Percentiles rank a stretch among this genome's conserved stretches.
Evolutionary conservation across 495 filamentous ascomycete genomes (phyloP).

Genomic region (Penicillium cataractarum): DNA sequence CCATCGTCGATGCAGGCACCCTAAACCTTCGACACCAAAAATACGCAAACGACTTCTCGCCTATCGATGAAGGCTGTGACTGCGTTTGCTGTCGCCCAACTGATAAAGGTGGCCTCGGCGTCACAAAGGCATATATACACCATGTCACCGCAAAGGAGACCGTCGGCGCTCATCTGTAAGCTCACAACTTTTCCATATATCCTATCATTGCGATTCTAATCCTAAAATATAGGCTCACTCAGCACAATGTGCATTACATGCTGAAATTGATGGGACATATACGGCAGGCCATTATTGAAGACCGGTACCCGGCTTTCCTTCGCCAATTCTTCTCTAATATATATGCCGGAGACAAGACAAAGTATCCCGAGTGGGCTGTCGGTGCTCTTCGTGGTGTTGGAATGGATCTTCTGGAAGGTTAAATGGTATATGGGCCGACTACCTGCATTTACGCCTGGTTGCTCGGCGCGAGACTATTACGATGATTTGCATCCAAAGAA

Average conservation of each 20-base stretch:
- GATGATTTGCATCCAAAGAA: conserved; percentile 4
- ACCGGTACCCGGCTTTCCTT: conserved; percentile 79
- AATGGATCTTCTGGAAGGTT: conserved; percentile 68
- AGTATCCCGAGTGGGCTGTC: conserved; percentile 82
- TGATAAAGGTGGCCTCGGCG: conserved; percentile 73
- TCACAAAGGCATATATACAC: conserved; percentile 88
- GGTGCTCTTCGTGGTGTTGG: conserved; percentile 82
- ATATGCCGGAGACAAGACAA: conserved; percentile 66
- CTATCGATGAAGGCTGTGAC: conserved; percentile 78
- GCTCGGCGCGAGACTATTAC: not conserved
- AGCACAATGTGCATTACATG: conserved; percentile 94
- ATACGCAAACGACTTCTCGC: conserved; percentile 77
- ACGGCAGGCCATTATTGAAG: conserved; percentile 79
- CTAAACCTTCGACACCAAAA: conserved; percentile 79
- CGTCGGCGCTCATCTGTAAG: conserved; percentile 84
- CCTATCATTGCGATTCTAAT: not conserved
- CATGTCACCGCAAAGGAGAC: conserved; percentile 94
- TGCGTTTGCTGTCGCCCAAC: conserved; percentile 76
- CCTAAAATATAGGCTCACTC: conserved; percentile 61
- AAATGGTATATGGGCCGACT: not conserved
- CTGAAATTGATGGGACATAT: conserved; percentile 77
- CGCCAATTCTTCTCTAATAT: conserved; percentile 73
- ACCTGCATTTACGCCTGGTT: not conserved
- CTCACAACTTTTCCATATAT: not conserved
- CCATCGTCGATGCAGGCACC: conserved; percentile 77